Base-by-base conservation (phyloP, 2,329 filamentous ascomycete genomes). In the Corinectria fuckeliana region DNA sequence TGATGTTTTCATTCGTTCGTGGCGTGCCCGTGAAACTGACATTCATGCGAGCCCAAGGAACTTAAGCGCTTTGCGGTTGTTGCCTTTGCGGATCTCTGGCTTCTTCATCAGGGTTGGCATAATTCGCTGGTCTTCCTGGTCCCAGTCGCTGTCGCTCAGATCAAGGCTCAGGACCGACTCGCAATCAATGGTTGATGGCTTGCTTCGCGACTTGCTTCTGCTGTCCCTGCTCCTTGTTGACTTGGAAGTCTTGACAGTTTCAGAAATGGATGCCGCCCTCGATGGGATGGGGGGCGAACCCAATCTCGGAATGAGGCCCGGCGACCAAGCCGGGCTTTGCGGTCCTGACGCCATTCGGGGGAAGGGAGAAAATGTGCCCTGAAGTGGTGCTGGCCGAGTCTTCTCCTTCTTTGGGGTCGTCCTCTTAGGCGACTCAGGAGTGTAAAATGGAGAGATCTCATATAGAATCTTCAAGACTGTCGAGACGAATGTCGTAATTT, bases 401-500 rank as follows among this genome's bases (percentile, higher is more conserved):
- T 61, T 66, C 8, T 50, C 50, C 52, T 67, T 70, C 21, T 60
- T 64, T 4, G 65, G 53, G 1, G 61, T 62, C 8, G 54, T 39
- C 60, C 65, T 69, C 44, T 64, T 62, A 2, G 61, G 55, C 9
- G 54, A 28, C 25, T 83, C 80, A 0, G 79, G 76, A 1, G 74
- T 70, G 62, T 86, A 86, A 60, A 78, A 82, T 2, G 74, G 60
- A 3, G 70, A 72, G 14, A 69, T 55, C 4, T 68, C 67, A 5
- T 63, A 66, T 9, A 72, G 67, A 20, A 81, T 77, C 54, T 80
- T 81, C 67, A 81, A 80, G 16, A 89, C 81, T 0, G 79, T 77
- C 0, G 80, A 78, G 26, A 88, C 76, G 60, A 88, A 85, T 0
- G 75, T 79, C 0, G 80, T 76, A 30, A 87, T 81, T 63, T 88